Conservation (phyloP, 2,329 filamentous ascomycete genomes). For the Blastomyces silverae region DNA sequence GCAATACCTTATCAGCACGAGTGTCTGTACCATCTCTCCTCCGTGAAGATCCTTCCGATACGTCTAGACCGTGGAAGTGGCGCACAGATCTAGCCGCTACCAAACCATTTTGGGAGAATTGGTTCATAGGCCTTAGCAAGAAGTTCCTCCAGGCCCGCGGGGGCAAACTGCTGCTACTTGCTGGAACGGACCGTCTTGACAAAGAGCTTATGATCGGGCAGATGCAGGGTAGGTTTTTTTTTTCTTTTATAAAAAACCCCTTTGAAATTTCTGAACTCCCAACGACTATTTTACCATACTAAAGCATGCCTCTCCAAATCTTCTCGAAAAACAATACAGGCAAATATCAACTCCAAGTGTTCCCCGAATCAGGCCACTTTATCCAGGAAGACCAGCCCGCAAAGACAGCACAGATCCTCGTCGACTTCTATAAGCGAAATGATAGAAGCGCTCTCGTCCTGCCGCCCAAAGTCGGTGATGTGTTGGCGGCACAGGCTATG, state of each 20-base stretch:
- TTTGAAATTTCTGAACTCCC: background rate
- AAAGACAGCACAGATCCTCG: constrained; percentile 75
- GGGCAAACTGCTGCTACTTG: constrained; percentile 77
- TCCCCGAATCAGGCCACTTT: constrained; percentile 93
- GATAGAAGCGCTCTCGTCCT: constrained; percentile 77
- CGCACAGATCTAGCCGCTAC: constrained; percentile 75
- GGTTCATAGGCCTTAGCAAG: constrained; percentile 80
- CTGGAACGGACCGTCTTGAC: constrained; percentile 82
- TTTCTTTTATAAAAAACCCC: background rate
- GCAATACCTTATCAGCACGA: constrained; percentile 74
- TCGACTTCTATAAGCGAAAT: constrained; percentile 88
- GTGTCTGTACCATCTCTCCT: constrained; percentile 81
- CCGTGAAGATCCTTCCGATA: constrained; percentile 39
- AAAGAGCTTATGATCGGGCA: constrained; percentile 92
- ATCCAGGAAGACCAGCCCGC: constrained; percentile 91
- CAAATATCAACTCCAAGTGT: constrained; percentile 92
- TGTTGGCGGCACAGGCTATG: constrained; percentile 45
- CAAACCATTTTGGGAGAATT: constrained; percentile 86
- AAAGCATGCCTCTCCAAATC: background rate
- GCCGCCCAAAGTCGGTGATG: constrained; percentile 81
- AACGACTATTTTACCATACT: constrained; percentile 1
- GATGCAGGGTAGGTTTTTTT: constrained; percentile 68
- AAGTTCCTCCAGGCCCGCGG: constrained; percentile 79
- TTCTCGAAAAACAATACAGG: constrained; percentile 34
- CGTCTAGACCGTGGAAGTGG: constrained; percentile 65